Percentiles rank a stretch among this genome's conserved stretches.
These are phyloP conservation scores for Penicillium samsonianum DNA, from an alignment of 495 filamentous ascomycete genomes.

Conservation along the genomic window DNA sequence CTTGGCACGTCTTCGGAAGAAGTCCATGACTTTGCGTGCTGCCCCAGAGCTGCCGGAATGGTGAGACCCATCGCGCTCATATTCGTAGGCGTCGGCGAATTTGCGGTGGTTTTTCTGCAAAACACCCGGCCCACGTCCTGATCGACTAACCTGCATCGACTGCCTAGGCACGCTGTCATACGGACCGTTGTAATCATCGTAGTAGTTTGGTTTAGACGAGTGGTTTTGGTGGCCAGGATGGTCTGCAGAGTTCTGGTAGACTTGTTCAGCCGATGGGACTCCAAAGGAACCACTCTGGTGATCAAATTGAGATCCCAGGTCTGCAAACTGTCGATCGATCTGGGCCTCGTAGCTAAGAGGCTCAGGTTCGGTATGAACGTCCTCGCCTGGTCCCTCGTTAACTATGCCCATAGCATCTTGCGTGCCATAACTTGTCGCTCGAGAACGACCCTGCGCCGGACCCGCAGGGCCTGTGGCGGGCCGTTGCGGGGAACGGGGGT, in stretches of 20 bases:
- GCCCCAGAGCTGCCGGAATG: conserved; percentile 82
- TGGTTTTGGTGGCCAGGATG: conserved; percentile 41
- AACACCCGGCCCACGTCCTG: conserved; percentile 53
- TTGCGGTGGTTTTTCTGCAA: conserved; percentile 82
- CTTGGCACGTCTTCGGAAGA: conserved; percentile 85
- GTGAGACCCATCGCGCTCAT: conserved; percentile 61
- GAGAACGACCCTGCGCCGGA: conserved; percentile 24
- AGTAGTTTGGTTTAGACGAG: conserved; percentile 48
- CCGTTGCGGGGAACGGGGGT: conserved; percentile 31
- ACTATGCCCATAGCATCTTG: conserved; percentile 39
- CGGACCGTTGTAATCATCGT: conserved; percentile 43
- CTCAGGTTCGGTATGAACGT: conserved; percentile 29
- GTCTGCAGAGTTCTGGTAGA: conserved; percentile 36
- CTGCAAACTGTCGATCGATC: conserved; percentile 50
- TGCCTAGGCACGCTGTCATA: conserved; percentile 44
- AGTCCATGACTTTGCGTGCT: conserved; percentile 94
- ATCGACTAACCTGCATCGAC: conserved; percentile 47
- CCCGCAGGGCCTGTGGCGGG: conserved; percentile 37
- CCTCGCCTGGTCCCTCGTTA: conserved; percentile 37
- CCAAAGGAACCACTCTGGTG: conserved; percentile 37
- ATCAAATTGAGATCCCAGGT: conserved; percentile 37
- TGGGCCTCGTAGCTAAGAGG: conserved; percentile 45
- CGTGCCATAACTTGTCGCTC: conserved; percentile 40
- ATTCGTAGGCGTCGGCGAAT: conserved; percentile 89
- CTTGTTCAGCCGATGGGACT: conserved; percentile 37